Conservation (phyloP, 164 flowering plant species). For the Warburgia ugandensis region DNA sequence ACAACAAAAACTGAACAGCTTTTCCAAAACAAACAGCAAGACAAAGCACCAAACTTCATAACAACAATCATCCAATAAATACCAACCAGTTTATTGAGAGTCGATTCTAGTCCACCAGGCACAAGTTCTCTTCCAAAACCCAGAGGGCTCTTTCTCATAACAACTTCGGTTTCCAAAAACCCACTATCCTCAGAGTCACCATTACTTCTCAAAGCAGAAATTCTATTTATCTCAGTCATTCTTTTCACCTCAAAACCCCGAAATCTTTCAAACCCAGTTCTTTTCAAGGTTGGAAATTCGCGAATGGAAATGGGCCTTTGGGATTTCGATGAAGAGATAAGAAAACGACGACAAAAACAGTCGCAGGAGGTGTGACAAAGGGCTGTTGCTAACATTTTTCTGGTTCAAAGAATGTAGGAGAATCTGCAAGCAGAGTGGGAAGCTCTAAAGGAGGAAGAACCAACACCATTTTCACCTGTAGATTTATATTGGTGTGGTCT, state of each 20-base stretch:
- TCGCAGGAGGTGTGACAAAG: too few relatives aligned
- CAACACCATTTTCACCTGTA: neutral
- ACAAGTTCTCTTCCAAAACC: conserved; percentile 3
- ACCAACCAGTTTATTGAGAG: conserved; percentile 62
- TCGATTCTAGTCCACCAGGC: conserved; percentile 31
- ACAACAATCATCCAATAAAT: neutral
- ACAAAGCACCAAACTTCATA: neutral
- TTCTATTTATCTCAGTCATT: conserved; percentile 23
- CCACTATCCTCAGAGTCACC: conserved; percentile 19
- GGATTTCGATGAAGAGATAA: conserved; percentile 2
- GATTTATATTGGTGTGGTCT: too few relatives aligned
- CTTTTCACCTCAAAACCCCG: conserved; percentile 3
- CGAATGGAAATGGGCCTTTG: conserved; percentile 11
- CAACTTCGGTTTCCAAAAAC: conserved; percentile 29
- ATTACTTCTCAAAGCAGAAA: conserved; percentile 12
- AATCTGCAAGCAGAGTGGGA: too few relatives aligned
- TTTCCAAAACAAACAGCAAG: neutral
- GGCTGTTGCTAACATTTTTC: too few relatives aligned
- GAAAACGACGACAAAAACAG: too few relatives aligned
- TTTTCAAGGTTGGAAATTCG: conserved; percentile 6
- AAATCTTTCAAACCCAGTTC: neutral
- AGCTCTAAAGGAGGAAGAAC: too few relatives aligned
- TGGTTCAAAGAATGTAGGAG: too few relatives aligned
- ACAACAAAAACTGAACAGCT: neutral
- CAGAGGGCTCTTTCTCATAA: conserved; percentile 25